These are phyloP conservation scores for Xylaria multiplex DNA, from an alignment of 2,329 filamentous ascomycete species.

Conservation along the genomic window DNA sequence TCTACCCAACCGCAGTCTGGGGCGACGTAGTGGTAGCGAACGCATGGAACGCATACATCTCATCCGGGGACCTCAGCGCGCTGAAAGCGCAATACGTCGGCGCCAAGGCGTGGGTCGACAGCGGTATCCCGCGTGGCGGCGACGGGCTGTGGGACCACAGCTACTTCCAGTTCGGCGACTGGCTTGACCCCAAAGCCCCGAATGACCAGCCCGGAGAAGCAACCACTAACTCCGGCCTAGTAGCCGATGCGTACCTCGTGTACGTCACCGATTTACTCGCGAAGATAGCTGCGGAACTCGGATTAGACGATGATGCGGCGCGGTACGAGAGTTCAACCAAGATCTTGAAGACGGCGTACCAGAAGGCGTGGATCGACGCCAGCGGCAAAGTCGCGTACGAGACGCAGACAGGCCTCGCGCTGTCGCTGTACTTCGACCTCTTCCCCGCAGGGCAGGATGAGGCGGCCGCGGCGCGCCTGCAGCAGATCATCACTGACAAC, in stretches of 20 bases:
- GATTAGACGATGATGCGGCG: conserved; percentile 43
- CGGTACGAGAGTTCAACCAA: conserved; percentile 40
- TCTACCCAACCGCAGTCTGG: conserved; percentile 53
- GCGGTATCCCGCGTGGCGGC: conserved; percentile 48
- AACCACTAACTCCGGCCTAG: conserved; percentile 53
- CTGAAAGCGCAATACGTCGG: conserved; percentile 53
- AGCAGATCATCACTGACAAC: conserved; percentile 49
- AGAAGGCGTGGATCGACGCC: conserved; percentile 47
- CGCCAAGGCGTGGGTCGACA: conserved; percentile 54
- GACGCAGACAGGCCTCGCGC: conserved; percentile 54
- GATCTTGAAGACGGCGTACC: conserved; percentile 45
- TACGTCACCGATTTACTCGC: conserved; percentile 54
- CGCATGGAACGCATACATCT: conserved; percentile 55
- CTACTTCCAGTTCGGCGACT: conserved; percentile 56
- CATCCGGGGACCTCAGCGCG: conserved; percentile 52
- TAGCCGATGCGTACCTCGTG: conserved; percentile 60
- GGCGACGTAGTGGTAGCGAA: conserved; percentile 55
- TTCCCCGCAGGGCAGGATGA: conserved; percentile 40
- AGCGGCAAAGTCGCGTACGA: conserved; percentile 49
- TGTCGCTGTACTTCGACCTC: conserved; percentile 54
- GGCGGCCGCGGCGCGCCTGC: conserved; percentile 45
- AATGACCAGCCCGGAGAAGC: conserved; percentile 53
- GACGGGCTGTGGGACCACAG: conserved; percentile 55
- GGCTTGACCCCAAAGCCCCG: conserved; percentile 60
- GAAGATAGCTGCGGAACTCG: conserved; percentile 50